Conservation (phyloP, 2,329 filamentous ascomycete species). For the Hymenoscyphus fraxineus region DNA sequence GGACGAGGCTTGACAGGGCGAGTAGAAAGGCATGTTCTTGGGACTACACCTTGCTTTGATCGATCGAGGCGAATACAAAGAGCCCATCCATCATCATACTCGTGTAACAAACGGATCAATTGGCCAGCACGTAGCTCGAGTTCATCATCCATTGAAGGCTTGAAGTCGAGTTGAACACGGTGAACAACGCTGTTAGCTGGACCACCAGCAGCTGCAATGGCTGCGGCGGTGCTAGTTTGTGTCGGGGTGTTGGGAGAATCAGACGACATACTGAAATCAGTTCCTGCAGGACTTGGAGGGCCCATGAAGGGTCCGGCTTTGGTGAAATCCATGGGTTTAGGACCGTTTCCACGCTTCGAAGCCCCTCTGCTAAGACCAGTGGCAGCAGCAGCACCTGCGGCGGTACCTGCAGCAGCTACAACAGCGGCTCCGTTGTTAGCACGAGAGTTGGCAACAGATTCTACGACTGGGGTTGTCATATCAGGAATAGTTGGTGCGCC, state of each 20-base stretch:
- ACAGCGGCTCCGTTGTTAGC: slow-evolving; percentile 40
- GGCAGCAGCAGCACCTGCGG: slow-evolving; percentile 22
- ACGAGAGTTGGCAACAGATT: not conserved
- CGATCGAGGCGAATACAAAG: slow-evolving; percentile 89
- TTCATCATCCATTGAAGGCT: slow-evolving; percentile 88
- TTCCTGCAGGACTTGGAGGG: slow-evolving; percentile 58
- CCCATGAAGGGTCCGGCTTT: slow-evolving; percentile 36
- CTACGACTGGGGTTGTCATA: slow-evolving; percentile 23
- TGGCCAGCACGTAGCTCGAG: slow-evolving; percentile 76
- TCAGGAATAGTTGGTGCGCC: slow-evolving; percentile 41
- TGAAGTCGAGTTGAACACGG: slow-evolving; percentile 91
- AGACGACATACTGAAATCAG: slow-evolving; percentile 59
- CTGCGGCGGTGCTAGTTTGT: slow-evolving; percentile 49
- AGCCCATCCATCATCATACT: slow-evolving; percentile 98
- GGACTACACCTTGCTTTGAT: slow-evolving; percentile 87
- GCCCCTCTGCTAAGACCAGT: slow-evolving; percentile 48
- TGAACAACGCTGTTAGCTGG: slow-evolving; percentile 66
- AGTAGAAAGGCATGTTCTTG: slow-evolving; percentile 88
- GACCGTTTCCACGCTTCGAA: slow-evolving; percentile 52
- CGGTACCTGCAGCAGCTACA: slow-evolving; percentile 26
- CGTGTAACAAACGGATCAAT: slow-evolving; percentile 83
- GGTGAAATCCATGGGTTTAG: slow-evolving; percentile 51
- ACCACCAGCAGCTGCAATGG: slow-evolving; percentile 60
- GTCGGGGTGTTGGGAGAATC: slow-evolving; percentile 45
- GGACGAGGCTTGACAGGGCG: slow-evolving; percentile 65